Conservation (phyloP, 208 protist species). For the Trypanosoma rangeli region DNA sequence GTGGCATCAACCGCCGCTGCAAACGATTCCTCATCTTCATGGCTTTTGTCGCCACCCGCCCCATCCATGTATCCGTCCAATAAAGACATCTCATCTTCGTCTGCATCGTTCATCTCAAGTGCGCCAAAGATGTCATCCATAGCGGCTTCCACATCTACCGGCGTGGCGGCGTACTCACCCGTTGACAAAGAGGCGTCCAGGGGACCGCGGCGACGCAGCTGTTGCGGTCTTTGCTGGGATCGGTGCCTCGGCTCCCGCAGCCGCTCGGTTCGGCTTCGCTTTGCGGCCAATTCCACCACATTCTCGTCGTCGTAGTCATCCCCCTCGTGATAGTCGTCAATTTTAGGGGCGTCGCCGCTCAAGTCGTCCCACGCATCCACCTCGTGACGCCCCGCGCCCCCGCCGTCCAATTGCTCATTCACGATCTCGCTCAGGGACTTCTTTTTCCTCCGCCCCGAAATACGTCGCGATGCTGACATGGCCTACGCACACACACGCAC, state of each 20-base stretch:
- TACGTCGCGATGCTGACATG: conserved; percentile 12
- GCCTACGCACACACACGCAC: not conserved
- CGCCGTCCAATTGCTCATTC: conserved; percentile 57
- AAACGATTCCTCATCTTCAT: conserved; percentile 25
- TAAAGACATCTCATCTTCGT: conserved; percentile 37
- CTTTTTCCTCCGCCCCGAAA: conserved; percentile 32
- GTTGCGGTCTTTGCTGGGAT: conserved; percentile 16
- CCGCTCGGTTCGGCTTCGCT: not conserved
- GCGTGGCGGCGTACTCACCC: conserved; percentile 63
- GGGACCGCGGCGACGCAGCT: conserved; percentile 73
- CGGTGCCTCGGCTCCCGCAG: not conserved
- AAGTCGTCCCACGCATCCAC: conserved; percentile 23
- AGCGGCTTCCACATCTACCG: conserved; percentile 54
- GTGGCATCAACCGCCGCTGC: conserved; percentile 17
- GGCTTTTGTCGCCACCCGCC: not conserved
- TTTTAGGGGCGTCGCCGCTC: conserved; percentile 15
- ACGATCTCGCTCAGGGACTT: conserved; percentile 67
- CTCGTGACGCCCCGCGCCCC: not conserved
- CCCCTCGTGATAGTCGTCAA: conserved; percentile 23
- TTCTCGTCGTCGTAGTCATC: conserved; percentile 22
- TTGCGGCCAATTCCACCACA: conserved; percentile 1
- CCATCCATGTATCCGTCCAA: not conserved
- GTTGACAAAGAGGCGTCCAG: conserved; percentile 58
- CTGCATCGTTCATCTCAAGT: conserved; percentile 74
- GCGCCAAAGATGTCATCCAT: conserved; percentile 78